These are phyloP conservation scores for Serendipita sp. DNA, from an alignment of 768 basidiomycete species.

Conservation along the genomic window DNA sequence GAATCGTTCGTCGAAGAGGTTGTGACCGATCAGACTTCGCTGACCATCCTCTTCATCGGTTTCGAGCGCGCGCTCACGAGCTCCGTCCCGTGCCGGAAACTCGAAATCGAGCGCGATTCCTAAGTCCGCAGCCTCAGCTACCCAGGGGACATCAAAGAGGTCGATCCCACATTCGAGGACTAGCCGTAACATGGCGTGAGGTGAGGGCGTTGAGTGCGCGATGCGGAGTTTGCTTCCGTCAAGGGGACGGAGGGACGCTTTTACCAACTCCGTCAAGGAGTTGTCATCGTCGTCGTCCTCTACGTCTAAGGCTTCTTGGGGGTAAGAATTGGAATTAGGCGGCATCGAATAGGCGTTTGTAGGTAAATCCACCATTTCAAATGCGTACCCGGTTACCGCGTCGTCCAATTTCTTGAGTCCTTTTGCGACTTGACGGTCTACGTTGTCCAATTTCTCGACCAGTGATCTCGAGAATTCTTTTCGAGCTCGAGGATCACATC, in stretches of 20 bases:
- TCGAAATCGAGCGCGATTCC: constrained; percentile 68
- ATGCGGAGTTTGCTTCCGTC: constrained; percentile 46
- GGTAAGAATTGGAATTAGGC: neutral
- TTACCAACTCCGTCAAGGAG: constrained; percentile 24
- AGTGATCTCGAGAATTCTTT: constrained; percentile 45
- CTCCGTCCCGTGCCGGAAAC: constrained; percentile 26
- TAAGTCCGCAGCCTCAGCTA: constrained; percentile 43
- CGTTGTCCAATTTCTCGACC: constrained; percentile 37
- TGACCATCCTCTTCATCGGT: neutral
- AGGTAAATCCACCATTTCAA: constrained; percentile 45
- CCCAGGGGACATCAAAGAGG: constrained; percentile 62
- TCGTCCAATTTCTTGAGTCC: constrained; percentile 48
- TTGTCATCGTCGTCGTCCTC: neutral
- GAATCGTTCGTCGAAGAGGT: constrained; percentile 47
- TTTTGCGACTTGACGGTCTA: constrained; percentile 36
- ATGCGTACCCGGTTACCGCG: constrained; percentile 50
- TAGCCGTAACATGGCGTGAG: constrained; percentile 61
- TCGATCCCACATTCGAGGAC: constrained; percentile 55
- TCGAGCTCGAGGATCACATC: constrained; percentile 38
- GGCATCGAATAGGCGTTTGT: constrained; percentile 18
- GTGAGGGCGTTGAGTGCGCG: constrained; percentile 39
- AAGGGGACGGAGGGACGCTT: constrained; percentile 42
- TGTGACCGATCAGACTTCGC: constrained; percentile 40
- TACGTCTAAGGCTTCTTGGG: neutral
- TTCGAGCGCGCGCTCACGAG: neutral